These are phyloP conservation scores for Debaryomycetaceae sp. DNA, from an alignment of 1,139 yeast species.

Conservation along the genomic window DNA sequence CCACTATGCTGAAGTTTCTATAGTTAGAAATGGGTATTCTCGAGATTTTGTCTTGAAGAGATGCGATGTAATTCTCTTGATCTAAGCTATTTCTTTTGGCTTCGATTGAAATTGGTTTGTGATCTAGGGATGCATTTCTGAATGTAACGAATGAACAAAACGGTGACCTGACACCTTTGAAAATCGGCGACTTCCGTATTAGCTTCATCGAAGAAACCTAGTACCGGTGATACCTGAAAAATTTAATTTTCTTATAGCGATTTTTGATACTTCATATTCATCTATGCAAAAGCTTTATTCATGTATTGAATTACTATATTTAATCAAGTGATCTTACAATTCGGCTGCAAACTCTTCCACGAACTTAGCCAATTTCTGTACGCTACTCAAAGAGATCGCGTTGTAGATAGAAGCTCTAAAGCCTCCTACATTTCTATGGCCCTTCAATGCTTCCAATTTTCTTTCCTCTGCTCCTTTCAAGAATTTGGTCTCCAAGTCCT, in stretches of 20 bases:
- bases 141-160: not conserved
- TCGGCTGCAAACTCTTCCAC: slow-evolving; percentile 60
- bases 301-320: too few relatives aligned
- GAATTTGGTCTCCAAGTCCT: slow-evolving; percentile 64
- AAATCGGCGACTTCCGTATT: not conserved
- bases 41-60: slow-evolving; percentile 53
- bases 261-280: too few relatives aligned
- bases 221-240: not conserved
- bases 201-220: not conserved
- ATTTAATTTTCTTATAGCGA: not conserved
- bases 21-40: slow-evolving; percentile 78
- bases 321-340: not conserved
- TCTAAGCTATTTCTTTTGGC: slow-evolving; percentile 28
- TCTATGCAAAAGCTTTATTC: too few relatives aligned
- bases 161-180: not conserved
- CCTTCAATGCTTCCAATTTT: slow-evolving; percentile 74
- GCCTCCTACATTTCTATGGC: slow-evolving; percentile 97
- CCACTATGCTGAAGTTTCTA: slow-evolving; percentile 90
- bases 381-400: slow-evolving; percentile 70
- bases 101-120: slow-evolving; percentile 13
- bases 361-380: slow-evolving; percentile 55
- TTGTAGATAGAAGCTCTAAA: slow-evolving; percentile 91
- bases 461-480: slow-evolving; percentile 51
- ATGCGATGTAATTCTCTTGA: slow-evolving; percentile 30
- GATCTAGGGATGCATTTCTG: not conserved